Conservation (phyloP, 1,284 basidiomycete genomes). For the Coriolopsis trogii region DNA sequence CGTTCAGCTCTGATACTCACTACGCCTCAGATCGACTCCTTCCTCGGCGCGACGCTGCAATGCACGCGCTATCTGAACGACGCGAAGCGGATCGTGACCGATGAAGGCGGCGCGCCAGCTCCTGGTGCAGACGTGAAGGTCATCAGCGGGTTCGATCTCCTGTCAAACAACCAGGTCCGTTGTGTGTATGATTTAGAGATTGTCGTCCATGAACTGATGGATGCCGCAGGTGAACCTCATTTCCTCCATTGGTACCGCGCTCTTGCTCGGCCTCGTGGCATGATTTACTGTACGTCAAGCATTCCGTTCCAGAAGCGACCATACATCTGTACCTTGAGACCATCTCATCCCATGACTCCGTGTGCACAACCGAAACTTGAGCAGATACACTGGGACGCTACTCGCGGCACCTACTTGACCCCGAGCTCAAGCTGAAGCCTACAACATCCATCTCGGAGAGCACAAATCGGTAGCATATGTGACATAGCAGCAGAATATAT, state of each 20-base stretch:
- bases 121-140: conserved; percentile 45
- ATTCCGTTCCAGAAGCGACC: no score
- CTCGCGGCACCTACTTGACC: no score
- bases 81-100: conserved; percentile 70
- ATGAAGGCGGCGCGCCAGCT: conserved; percentile 42
- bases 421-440: no score
- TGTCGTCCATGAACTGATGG: neutral
- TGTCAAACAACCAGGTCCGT: conserved; percentile 82
- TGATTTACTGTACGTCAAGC: no score
- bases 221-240: conserved; percentile 24
- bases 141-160: conserved; percentile 72
- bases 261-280: conserved; percentile 22
- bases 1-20: neutral
- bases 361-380: no score
- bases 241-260: conserved; percentile 26
- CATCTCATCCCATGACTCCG: no score
- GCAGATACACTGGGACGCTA: no score
- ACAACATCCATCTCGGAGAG: no score
- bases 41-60: conserved; percentile 82
- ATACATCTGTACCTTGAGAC: no score
- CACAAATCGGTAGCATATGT: no score
- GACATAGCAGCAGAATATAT: no score
- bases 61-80: conserved; percentile 73
- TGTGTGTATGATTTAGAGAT: neutral
- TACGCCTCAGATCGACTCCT: conserved; percentile 20